Base-by-base conservation (phyloP, 495 filamentous ascomycete species). In the Penicillium coffeae region DNA sequence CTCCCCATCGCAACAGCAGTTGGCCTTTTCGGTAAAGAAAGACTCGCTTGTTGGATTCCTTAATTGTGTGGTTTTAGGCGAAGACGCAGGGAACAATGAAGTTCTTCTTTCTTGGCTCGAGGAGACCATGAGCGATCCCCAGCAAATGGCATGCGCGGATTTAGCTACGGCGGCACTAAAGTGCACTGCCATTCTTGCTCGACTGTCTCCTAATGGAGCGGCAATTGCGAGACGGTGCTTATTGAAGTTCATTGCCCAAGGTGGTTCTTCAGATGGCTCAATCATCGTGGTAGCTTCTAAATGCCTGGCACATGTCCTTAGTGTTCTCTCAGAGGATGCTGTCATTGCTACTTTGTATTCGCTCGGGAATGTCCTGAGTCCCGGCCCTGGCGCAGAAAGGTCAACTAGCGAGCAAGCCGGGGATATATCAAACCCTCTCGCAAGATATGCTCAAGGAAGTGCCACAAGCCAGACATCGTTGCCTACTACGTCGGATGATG, bases 291-390 rank as follows among this genome's bases (percentile, higher is more conserved):
- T 91, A 21, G 93, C 91, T 27, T 89, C 90, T 3, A 81, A 80
- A 41, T 91, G 87, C 59, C 75, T 98, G 38, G 88, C 89, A 3
- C 86, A 82, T 45, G 75, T 94, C 41, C 69, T 97, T 42, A 82
- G 80, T 42, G 75, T 85, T 48, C 79, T 96, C 5, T 91, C 94
- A 4, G 86, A 94, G 56, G 93, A 98, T 75, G 85, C 88, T 21
- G 81, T 94, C 21, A 97, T 98, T 54, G 94, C 90, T 4, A 96
- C 90, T 2, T 71, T 98, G 8, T 97, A 97, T 66, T 90, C 90
- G 1, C 73, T 98, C 45, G 94, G 93, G 13, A 97, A 98, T 64
- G 85, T 93, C 8, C 66, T 98, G 21, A 93, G 89, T 58, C 82
- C 89, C 6, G 79, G 74, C 19, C 58, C 77, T 8, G 60, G 64